Conservation (phyloP, 2,329 filamentous ascomycete species). For the Colletotrichum acutatum region DNA sequence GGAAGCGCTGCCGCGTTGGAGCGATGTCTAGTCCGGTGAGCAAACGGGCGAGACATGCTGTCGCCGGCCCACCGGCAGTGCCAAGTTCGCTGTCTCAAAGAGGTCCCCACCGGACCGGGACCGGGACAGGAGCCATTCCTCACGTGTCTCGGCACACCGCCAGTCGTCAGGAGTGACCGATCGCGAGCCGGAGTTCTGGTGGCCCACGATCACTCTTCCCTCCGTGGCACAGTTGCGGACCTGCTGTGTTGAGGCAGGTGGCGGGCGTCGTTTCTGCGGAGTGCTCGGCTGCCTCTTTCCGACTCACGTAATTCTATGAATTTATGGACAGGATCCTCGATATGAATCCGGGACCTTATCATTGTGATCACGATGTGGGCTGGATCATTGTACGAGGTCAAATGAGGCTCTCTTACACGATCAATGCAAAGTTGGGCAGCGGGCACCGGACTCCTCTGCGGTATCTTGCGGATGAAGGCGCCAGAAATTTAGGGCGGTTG, state of each 20-base stretch:
- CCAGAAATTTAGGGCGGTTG: neutral
- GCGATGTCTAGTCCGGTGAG: constrained; percentile 16
- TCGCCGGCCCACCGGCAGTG: neutral
- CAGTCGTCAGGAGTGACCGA: constrained; percentile 29
- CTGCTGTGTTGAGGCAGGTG: neutral
- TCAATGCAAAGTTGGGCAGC: constrained; percentile 9
- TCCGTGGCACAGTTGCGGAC: too few species aligned
- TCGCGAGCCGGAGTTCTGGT: neutral
- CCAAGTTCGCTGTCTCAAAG: constrained; percentile 5
- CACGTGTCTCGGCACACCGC: constrained; percentile 34
- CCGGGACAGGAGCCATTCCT: constrained; percentile 25
- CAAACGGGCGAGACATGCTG: neutral
- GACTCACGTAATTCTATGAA: neutral
- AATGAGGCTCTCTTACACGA: constrained; percentile 25
- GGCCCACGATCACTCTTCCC: neutral
- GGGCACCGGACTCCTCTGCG: neutral
- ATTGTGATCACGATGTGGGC: neutral
- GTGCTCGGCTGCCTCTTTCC: neutral
- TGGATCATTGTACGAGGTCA: neutral
- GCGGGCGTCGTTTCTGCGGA: neutral
- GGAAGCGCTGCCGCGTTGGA: constrained; percentile 12
- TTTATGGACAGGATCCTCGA: neutral
- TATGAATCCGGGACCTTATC: neutral
- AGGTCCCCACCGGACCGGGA: constrained; percentile 22
- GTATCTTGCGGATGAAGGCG: neutral